Percentiles rank a stretch among this genome's conserved stretches.
Evolutionary conservation across 106 monocot species (phyloP).

Genomic region (Gastrodia elata): DNA sequence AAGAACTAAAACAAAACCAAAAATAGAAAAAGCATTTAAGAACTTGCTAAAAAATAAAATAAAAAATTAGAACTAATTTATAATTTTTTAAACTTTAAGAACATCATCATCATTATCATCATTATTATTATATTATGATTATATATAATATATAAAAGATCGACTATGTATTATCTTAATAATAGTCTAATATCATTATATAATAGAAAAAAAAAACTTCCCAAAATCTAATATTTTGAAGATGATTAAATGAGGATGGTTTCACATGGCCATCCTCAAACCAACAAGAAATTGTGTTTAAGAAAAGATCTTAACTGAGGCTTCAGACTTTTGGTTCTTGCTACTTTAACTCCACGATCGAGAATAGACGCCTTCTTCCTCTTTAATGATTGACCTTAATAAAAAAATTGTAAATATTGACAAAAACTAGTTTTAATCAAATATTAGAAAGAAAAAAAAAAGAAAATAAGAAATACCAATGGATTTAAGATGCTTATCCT

Average conservation of each 20-base stretch:
- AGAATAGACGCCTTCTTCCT: constrained; percentile 56
- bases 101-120: too few species aligned
- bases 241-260: neutral
- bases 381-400: constrained; percentile 49
- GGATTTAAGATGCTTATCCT: constrained; percentile 62
- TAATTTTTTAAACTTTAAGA: too few species aligned
- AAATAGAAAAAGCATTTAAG: too few species aligned
- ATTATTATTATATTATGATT: neutral
- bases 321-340: constrained; percentile 30
- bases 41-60: too few species aligned
- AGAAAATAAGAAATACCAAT: constrained; percentile 30
- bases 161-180: neutral
- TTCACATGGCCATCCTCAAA: neutral
- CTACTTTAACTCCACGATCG: constrained; percentile 47
- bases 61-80: too few species aligned
- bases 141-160: neutral
- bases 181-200: neutral
- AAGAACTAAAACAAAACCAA: too few species aligned
- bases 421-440: neutral
- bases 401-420: neutral
- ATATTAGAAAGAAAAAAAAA: too few species aligned
- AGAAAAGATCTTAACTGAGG: constrained; percentile 52
- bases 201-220: neutral
- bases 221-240: neutral
- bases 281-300: neutral